phyloP scores from a whole-genome alignment of 108 stramenopile species.

The Cyclostephanos tholiformis region DNA sequence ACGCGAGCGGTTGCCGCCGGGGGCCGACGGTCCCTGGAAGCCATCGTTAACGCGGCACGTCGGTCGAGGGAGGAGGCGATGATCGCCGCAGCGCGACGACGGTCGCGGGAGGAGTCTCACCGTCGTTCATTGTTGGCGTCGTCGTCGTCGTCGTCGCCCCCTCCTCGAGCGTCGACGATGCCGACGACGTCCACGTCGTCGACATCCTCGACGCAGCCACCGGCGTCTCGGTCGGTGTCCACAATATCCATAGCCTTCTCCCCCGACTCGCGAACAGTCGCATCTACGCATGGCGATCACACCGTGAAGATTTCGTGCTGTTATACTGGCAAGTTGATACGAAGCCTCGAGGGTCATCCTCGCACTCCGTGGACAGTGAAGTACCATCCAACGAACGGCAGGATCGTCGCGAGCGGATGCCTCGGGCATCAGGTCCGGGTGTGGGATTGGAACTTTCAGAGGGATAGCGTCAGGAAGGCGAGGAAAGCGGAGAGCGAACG shows the following conservation, averaged over 20 bases:
- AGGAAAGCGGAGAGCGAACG: slow-evolving; percentile 30
- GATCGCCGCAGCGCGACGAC: background rate
- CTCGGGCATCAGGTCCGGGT: slow-evolving; percentile 93
- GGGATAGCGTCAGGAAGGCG: slow-evolving; percentile 25
- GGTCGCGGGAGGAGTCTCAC: background rate
- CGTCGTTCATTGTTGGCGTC: background rate
- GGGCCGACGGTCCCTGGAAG: background rate
- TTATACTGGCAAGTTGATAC: slow-evolving; percentile 61
- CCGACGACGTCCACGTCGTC: slow-evolving; percentile 3
- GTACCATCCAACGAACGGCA: slow-evolving; percentile 85
- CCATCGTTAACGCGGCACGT: background rate
- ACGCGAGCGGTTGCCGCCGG: too few species aligned
- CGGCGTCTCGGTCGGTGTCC: slow-evolving; percentile 44
- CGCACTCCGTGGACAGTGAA: slow-evolving; percentile 99
- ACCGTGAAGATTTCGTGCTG: slow-evolving; percentile 95
- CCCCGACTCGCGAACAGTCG: slow-evolving; percentile 79
- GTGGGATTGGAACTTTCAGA: slow-evolving; percentile 85
- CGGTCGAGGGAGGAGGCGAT: background rate
- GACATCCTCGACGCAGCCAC: background rate
- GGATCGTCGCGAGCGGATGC: slow-evolving; percentile 93
- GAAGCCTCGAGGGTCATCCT: slow-evolving; percentile 90
- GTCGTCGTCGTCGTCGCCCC: slow-evolving; percentile 16
- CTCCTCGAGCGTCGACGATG: background rate
- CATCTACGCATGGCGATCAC: slow-evolving; percentile 99
- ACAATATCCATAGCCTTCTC: slow-evolving; percentile 86